Evolutionary conservation across 331 rosid species (phyloP).

Genomic region (Arachis monticola): DNA sequence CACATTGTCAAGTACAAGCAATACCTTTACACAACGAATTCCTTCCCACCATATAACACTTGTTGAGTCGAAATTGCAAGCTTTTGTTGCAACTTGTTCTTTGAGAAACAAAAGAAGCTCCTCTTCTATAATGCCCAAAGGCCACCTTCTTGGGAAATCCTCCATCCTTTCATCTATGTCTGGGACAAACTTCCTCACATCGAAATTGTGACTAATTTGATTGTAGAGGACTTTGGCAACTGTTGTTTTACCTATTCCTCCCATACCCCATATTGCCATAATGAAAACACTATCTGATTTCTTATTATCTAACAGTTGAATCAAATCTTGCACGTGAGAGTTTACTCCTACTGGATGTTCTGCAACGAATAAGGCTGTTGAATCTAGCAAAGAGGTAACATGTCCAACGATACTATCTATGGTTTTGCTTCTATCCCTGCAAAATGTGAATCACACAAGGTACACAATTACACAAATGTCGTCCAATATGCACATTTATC

Average conservation of each 20-base stretch:
- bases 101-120: no score
- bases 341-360: neutral
- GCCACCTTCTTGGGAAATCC: no score
- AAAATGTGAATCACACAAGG: neutral
- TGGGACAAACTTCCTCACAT: neutral
- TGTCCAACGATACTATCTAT: neutral
- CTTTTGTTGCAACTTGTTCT: no score
- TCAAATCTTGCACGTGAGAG: neutral
- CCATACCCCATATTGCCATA: neutral
- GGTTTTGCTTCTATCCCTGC: neutral
- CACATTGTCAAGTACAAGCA: constrained; percentile 5
- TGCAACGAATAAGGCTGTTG: neutral
- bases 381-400: neutral
- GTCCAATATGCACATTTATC: neutral
- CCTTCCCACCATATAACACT: no score
- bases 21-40: neutral
- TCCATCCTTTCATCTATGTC: neutral
- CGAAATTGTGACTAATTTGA: neutral
- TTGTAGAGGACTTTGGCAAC: neutral
- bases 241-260: neutral
- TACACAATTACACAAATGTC: neutral
- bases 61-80: no score
- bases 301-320: neutral
- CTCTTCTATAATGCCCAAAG: no score
- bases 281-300: neutral